Evolutionary conservation across 257 asterid genomes (phyloP).

Genomic region (Cordia subcordata): DNA sequence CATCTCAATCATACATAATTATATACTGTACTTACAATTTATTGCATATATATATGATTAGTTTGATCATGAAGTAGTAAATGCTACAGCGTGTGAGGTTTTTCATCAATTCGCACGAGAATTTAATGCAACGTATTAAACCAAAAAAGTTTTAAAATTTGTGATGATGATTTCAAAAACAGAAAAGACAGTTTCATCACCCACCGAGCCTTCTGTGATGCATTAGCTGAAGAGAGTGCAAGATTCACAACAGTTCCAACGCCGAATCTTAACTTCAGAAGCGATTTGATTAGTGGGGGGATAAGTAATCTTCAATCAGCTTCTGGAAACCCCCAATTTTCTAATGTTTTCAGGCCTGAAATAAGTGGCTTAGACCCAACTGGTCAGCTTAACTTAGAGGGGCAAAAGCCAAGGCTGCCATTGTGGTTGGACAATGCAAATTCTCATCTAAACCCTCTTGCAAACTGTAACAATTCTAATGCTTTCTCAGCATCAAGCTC

Average conservation of each 20-base stretch:
- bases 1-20: conserved; percentile 1
- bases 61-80: conserved; percentile 7
- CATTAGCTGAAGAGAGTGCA: conserved; percentile 74
- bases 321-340: conserved; percentile 33
- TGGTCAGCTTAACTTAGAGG: conserved; percentile 20
- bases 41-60: conserved; percentile 7
- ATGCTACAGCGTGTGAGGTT: not conserved
- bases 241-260: conserved; percentile 49
- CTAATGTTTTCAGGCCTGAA: conserved; percentile 31
- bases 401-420: conserved; percentile 20
- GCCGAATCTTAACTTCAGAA: conserved; percentile 55
- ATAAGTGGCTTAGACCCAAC: conserved; percentile 33
- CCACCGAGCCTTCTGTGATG: conserved; percentile 89
- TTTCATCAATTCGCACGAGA: conserved; percentile 1
- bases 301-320: conserved; percentile 23
- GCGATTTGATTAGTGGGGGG: conserved; percentile 28
- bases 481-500: conserved; percentile 35
- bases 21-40: not conserved
- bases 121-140: conserved; percentile 17
- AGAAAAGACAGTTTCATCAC: conserved; percentile 96
- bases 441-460: conserved; percentile 17
- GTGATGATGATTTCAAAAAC: conserved; percentile 13
- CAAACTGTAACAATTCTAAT: conserved; percentile 19
- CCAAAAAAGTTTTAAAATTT: not conserved
- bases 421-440: conserved; percentile 27